phyloP scores from a whole-genome alignment of 2,329 filamentous ascomycete genomes.

The Alternaria dauci region DNA sequence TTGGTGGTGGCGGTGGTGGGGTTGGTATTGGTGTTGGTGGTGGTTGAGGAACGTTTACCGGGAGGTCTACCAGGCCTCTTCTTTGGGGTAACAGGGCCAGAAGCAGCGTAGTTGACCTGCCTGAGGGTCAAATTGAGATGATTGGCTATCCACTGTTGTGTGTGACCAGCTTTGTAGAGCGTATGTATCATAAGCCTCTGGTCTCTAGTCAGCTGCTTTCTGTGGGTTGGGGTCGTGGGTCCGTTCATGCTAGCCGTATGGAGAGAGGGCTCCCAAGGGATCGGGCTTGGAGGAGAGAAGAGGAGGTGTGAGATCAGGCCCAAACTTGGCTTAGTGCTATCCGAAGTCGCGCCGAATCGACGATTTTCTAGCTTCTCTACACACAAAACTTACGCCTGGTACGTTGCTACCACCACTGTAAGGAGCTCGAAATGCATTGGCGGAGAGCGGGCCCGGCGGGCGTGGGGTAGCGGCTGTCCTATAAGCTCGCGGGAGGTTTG shows the following conservation, averaged over 20 bases:
- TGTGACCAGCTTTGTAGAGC: background rate
- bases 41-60: background rate
- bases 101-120: background rate
- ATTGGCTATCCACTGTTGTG: background rate
- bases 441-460: constrained; percentile 2
- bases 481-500: background rate
- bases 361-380: background rate
- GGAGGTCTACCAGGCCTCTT: background rate
- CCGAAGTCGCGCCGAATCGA: background rate
- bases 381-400: background rate
- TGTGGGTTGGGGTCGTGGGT: background rate
- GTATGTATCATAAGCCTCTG: background rate
- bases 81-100: background rate
- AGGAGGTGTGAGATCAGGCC: background rate
- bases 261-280: background rate
- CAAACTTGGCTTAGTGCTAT: background rate
- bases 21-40: constrained; percentile 1
- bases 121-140: background rate
- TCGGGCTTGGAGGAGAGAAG: background rate
- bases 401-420: too few relatives aligned
- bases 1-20: constrained; percentile 3
- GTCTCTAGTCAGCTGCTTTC: background rate
- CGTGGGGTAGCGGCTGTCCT: constrained; percentile 2
- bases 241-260: background rate
- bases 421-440: background rate